Evolutionary conservation across 2,329 filamentous ascomycete genomes (phyloP), one percentile per base, ranked within the genome.

Genomic region (Chrysosphaeria jannelii): DNA sequence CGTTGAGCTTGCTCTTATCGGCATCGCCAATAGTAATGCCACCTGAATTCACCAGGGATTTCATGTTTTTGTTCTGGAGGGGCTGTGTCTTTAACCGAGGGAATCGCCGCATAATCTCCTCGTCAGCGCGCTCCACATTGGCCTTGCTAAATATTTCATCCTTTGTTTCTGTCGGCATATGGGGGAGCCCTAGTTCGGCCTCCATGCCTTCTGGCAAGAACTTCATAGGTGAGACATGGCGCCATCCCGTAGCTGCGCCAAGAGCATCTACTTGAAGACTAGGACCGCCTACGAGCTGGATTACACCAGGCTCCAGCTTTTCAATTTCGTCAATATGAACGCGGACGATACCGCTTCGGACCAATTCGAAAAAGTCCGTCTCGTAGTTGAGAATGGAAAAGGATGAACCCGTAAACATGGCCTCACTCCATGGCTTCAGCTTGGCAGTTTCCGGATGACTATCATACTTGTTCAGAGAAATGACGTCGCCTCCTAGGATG

Each of bases 321-420:
- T 38, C 39, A 6, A 67, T 43, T 28, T 65, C 51, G 8, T 47
- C 50, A 23, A 59, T 41, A 28, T 61, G 48, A 3, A 66, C 38
- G 8, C 42, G 42, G 23, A 66, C 47, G 20, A 38, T 47, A n/a
- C 55, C 58, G 10, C 42, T 35, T 18, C 45, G 45, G 10, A 66
- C 49, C 9, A 61, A 39, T 4, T 60, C 53, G 31, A 62, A 57
- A 32, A 66, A 53, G 32, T 57, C 46, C 4, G 46, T 53, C 1
- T 50, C 45, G 31, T 60, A 66, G 36, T 65, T 68, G 24, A 59
- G 44, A 23, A 70, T 64, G 24, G 53, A 55, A 13, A 66, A 45
- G 4, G 48, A 52, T 6, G 49, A 49, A 3, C 49, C 59, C 4
- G 50, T 48, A 40, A 53, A 65, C 36, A 57, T 51, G 16, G 48